These are phyloP conservation scores for Melaleuca alternifolia DNA, from an alignment of 345 rosid genomes.

Conservation along the genomic window DNA sequence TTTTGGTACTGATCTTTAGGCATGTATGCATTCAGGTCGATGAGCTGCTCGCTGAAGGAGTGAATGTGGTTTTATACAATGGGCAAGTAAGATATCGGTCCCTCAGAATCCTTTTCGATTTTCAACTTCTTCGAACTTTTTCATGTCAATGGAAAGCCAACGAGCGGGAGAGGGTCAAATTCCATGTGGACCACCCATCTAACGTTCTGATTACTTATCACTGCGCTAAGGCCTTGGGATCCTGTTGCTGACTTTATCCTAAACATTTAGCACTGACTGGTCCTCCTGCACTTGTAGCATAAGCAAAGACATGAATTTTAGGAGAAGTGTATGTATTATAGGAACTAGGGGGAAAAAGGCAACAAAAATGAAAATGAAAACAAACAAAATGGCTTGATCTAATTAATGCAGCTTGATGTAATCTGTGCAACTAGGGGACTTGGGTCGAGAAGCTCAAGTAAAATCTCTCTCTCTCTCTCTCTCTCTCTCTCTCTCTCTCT, in stretches of 20 bases:
- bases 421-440: conserved; percentile 79
- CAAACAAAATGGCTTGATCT: not conserved
- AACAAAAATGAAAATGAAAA: not conserved
- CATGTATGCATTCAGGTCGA: conserved; percentile 40
- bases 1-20: not conserved
- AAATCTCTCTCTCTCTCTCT: not conserved
- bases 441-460: conserved; percentile 92
- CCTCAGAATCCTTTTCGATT: not conserved
- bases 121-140: not conserved
- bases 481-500: not conserved
- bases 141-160: not conserved
- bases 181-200: conserved; percentile 5
- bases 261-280: not conserved
- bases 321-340: not conserved
- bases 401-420: conserved; percentile 50
- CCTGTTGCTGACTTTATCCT: not conserved
- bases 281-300: not conserved
- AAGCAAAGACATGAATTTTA: not conserved
- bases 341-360: too few relatives aligned
- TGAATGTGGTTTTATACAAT: conserved; percentile 69
- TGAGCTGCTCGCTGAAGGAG: conserved; percentile 65
- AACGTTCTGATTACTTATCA: not conserved
- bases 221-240: not conserved
- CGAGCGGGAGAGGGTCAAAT: not conserved
- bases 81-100: conserved; percentile 57